phyloP scores from a whole-genome alignment of 2,329 filamentous ascomycete genomes.

The Paecilomyces formosus region DNA sequence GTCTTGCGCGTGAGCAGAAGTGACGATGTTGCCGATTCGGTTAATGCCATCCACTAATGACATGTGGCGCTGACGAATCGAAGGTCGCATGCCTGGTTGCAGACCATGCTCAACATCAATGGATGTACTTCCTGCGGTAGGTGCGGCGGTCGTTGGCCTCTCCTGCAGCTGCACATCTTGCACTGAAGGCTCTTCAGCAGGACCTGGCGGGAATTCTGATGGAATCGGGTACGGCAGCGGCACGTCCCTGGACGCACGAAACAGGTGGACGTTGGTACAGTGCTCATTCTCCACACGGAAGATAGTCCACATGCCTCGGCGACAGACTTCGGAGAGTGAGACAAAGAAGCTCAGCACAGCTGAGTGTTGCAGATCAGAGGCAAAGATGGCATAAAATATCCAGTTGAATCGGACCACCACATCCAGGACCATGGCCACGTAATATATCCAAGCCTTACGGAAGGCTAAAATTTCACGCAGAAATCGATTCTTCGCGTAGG shows the following conservation, averaged over 20 bases:
- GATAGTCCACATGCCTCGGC: slow-evolving; percentile 83
- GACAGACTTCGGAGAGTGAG: slow-evolving; percentile 68
- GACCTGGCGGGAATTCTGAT: slow-evolving; percentile 8
- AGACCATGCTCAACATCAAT: slow-evolving; percentile 20
- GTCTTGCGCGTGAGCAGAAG: slow-evolving; percentile 80
- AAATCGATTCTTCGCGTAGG: slow-evolving; percentile 57
- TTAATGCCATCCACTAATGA: slow-evolving; percentile 30
- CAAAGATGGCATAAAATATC: slow-evolving; percentile 88
- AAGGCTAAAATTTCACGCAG: slow-evolving; percentile 75
- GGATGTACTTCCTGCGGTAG: slow-evolving; percentile 11
- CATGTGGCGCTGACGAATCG: slow-evolving; percentile 19
- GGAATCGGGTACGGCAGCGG: slow-evolving; percentile 68
- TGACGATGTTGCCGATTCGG: slow-evolving; percentile 62
- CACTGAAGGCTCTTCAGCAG: slow-evolving; percentile 7
- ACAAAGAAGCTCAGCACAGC: slow-evolving; percentile 74
- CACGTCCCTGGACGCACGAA: slow-evolving; percentile 82
- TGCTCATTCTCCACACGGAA: slow-evolving; percentile 98
- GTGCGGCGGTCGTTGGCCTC: slow-evolving; percentile 11
- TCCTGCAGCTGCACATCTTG: slow-evolving; percentile 21
- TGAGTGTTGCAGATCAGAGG: slow-evolving; percentile 71
- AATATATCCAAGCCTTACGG: slow-evolving; percentile 76
- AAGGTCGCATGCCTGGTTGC: slow-evolving; percentile 14
- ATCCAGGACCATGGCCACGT: slow-evolving; percentile 73
- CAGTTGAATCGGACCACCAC: slow-evolving; percentile 84
- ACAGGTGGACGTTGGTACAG: slow-evolving; percentile 81